These are phyloP conservation scores for Trichomonascaceae sp. DNA, from an alignment of 1,139 yeast genomes.

Conservation along the genomic window DNA sequence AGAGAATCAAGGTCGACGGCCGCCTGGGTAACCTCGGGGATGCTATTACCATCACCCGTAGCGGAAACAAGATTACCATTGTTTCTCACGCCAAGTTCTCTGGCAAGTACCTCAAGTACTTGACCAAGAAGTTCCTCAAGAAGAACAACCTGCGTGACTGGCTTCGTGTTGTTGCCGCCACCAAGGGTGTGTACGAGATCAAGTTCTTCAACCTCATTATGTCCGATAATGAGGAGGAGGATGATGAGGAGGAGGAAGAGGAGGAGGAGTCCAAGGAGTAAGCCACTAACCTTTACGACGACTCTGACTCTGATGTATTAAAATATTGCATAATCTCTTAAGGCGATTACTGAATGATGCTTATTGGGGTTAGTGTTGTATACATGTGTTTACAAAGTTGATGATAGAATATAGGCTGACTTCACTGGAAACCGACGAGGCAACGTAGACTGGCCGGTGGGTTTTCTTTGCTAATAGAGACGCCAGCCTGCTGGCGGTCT, in stretches of 20 bases:
- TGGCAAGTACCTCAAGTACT: slow-evolving; percentile 99
- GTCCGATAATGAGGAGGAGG: slow-evolving; percentile 89
- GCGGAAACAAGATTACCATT: slow-evolving; percentile 71
- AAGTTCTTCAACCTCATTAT: slow-evolving; percentile 99
- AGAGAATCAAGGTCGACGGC: slow-evolving; percentile 98
- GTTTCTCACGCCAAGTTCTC: slow-evolving; percentile 93
- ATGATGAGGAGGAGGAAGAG: slow-evolving; percentile 25
- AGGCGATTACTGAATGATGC: background rate
- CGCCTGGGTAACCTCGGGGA: slow-evolving; percentile 95
- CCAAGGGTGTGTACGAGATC: slow-evolving; percentile 94
- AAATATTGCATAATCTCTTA: background rate
- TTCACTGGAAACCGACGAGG: background rate
- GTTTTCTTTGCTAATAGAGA: background rate
- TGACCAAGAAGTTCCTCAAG: slow-evolving; percentile 99
- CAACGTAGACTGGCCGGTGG: background rate
- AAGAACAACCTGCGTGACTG: slow-evolving; percentile 97
- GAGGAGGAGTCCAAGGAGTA: slow-evolving; percentile 44
- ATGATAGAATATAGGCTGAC: background rate
- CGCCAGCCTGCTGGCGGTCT: background rate
- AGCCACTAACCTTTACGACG: slow-evolving; percentile 9
- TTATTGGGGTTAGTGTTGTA: background rate
- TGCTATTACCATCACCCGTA: slow-evolving; percentile 76
- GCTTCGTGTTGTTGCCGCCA: slow-evolving; percentile 97
- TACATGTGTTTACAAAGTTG: background rate
- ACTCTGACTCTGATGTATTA: background rate